Evolutionary conservation across 1,284 basidiomycete genomes (phyloP), one percentile per base, ranked within the genome.

Genomic region (Apiotrichum sp.): DNA sequence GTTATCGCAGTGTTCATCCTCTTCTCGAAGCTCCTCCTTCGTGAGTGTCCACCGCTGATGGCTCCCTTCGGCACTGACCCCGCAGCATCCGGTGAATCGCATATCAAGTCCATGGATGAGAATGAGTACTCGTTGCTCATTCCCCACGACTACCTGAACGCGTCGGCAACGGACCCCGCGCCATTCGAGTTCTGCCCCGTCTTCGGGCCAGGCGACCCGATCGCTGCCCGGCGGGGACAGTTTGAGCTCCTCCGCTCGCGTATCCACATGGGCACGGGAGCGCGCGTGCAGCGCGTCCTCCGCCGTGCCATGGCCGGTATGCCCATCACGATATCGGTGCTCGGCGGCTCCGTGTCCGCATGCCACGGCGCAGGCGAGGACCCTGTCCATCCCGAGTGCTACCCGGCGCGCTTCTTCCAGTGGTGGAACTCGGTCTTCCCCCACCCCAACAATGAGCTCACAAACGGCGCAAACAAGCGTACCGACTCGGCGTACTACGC

Each of bases 391-490:
- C 81, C 88, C 0, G 79, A 78, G 62, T 95, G 93, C 74, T 97
- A 93, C 74, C 92, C 93, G 1, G 85, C 88, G 40, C 83, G 83
- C 42, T 88, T 97, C 78, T 96, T 96, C 79, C 80, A 86, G 57
- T 97, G 93, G 93, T 93, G 92, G 87, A 91, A 93, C 76, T 82
- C 81, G 51, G 83, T 96, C 14, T 97, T 97, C 77, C 93, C 93
- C 1, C 89, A 97, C 75, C 92, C 92, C 0, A 88, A 88, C 2
- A 90, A 90, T 7, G 92, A 96, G 74, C 82, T 97, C 62, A 97
- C 93, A 13, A 96, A 96, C 72, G 93, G 93, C 35, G 93, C 93
- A 2, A 86, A 92, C 79, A 83, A 89, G 31, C 83, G 84, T 49
- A 91, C 90, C 39, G 87, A 87, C 74, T 92, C 91, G 4, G 86